Evolutionary conservation across 768 basidiomycete species (phyloP).

Genomic region (Leucocoprinus sp.): DNA sequence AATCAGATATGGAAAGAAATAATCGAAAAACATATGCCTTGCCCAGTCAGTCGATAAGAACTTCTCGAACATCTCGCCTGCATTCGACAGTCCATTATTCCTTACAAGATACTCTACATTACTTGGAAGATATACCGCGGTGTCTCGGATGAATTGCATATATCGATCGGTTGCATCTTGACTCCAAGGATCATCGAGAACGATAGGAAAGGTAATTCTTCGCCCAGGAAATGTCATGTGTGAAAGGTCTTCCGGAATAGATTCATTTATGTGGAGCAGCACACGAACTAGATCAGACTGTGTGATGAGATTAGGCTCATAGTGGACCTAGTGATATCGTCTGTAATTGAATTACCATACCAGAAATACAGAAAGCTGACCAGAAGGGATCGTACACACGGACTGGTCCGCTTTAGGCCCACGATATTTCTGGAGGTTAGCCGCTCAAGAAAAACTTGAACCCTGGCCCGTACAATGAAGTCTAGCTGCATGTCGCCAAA

Average conservation of each 20-base stretch:
- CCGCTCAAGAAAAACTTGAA: constrained; percentile 45
- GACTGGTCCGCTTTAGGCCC: constrained; percentile 35
- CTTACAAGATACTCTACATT: constrained; percentile 60
- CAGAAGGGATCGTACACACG: constrained; percentile 53
- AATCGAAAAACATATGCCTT: background rate
- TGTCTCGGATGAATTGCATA: constrained; percentile 43
- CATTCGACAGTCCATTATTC: constrained; percentile 47
- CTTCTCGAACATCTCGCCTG: constrained; percentile 35
- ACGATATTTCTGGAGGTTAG: constrained; percentile 23
- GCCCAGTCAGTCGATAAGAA: constrained; percentile 47
- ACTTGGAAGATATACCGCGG: constrained; percentile 59
- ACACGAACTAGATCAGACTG: constrained; percentile 35
- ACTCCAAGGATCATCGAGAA: constrained; percentile 51
- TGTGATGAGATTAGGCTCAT: constrained; percentile 31
- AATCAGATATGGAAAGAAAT: constrained; percentile 3
- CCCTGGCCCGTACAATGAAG: constrained; percentile 43
- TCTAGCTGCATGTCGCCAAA: constrained; percentile 50
- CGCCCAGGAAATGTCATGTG: constrained; percentile 42
- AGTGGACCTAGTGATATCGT: constrained; percentile 33
- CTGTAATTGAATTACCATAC: background rate
- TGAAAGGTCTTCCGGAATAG: constrained; percentile 31
- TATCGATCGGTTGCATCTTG: constrained; percentile 49
- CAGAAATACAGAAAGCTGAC: constrained; percentile 20
- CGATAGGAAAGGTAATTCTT: constrained; percentile 52
- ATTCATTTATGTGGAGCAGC: constrained; percentile 29